Base-by-base conservation (phyloP, 441 rosid species). In the Cnidoscolus chayamansa region DNA sequence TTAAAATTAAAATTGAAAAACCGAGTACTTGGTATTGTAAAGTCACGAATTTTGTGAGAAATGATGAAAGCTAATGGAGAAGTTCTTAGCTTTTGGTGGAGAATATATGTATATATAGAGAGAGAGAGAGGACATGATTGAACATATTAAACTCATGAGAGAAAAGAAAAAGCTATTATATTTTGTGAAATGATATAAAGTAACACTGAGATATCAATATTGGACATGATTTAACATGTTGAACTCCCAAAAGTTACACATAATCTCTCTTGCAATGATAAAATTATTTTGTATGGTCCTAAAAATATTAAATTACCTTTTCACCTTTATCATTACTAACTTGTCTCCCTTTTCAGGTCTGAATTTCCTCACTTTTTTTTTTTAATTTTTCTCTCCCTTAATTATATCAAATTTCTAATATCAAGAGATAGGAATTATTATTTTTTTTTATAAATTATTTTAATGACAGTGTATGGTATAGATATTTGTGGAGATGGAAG, bases 201-300 rank as follows among this genome's bases (percentile, higher is more conserved):
- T 17, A 5, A 56, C 17, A 69, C 45, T 50, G 48, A 30, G 40
- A 35, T 35, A 35, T 61, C 40, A 53, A 0, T 53, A 10, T 10
- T 17, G 51, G 47, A 32, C 31, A 49, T 77, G 78, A 77, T 74
- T 74, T 62, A 55, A 75, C 76, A 79, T 75, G 35, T 72, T 70
- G 72, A 74, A 69, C 65, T 55, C 19, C 0, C 57, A 4, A 57
- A 70, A 72, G 75, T 54, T 80, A 0, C 45, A 5, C 40, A 17
- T 67, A 20, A 49, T 70, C 64, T 60, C 30, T 30, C 30, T 30
- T 49, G 12, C 31, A 55, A 54, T 65, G 37, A 64, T 58, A 9
- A 51, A 53, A 25, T 40, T 20, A 1, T 51, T 54, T 57, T 43
- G 45, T 2, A 15, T 64, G 31, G 9, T 35, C 76, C 17, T 37